These are phyloP conservation scores for Setaria viridis DNA, from an alignment of 202 grass and related monocot genomes.

Conservation along the genomic window DNA sequence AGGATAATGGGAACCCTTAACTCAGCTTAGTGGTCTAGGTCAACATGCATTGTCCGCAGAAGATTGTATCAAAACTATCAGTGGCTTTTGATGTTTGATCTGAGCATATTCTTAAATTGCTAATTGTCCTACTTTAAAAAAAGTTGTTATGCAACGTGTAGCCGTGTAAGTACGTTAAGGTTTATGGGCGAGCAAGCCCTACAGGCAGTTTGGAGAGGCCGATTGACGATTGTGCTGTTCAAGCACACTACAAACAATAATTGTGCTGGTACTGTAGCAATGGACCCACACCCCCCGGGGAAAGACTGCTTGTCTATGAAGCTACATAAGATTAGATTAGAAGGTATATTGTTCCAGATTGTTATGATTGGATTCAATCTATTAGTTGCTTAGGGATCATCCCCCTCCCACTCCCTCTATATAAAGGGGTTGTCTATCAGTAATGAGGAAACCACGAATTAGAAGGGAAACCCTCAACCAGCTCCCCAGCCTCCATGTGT, in stretches of 20 bases:
- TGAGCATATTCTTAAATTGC: not conserved
- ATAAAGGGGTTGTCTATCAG: not conserved
- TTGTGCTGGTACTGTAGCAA: not conserved
- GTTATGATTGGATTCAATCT: not conserved
- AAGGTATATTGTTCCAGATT: not conserved
- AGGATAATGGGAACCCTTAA: not conserved
- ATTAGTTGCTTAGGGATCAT: not conserved
- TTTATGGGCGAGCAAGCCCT: not conserved
- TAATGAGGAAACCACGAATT: not conserved
- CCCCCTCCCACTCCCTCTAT: not conserved
- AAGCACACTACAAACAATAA: not conserved
- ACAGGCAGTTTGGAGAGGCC: not conserved
- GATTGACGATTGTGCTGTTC: not conserved
- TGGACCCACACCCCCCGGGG: not conserved
- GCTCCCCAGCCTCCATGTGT: not conserved
- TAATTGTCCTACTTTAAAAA: not conserved
- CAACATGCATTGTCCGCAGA: not conserved
- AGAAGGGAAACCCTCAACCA: not conserved
- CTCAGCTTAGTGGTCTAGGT: conserved; percentile 1
- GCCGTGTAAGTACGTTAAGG: not conserved
- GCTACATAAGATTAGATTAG: not conserved
- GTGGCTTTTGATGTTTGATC: not conserved
- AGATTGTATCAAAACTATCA: not conserved
- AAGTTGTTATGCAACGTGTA: not conserved
- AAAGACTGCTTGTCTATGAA: conserved; percentile 1